A percentile compares a stretch with the other conserved stretches of the same genome.
Conservation (phyloP, 2,329 filamentous ascomycete genomes). For the Alternaria burnsii region DNA sequence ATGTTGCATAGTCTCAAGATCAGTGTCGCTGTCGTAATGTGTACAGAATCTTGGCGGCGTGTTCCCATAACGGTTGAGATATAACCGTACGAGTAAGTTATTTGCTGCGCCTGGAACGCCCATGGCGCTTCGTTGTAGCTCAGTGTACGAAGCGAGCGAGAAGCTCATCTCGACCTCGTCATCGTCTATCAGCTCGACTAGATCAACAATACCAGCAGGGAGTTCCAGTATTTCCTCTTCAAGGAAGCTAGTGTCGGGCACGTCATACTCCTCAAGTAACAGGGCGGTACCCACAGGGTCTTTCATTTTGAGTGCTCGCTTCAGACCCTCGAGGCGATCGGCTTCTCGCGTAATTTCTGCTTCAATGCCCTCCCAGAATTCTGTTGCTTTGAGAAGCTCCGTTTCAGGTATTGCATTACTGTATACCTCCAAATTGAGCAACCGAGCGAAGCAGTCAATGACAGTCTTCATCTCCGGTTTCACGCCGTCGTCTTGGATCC, state of each 20-base stretch:
- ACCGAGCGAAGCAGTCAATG: conserved; percentile 28
- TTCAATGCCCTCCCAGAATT: conserved; percentile 33
- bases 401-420: conserved; percentile 10
- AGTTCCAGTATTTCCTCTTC: conserved; percentile 40
- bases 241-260: conserved; percentile 33
- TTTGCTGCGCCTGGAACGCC: conserved; percentile 33
- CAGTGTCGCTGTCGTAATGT: conserved; percentile 37
- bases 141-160: conserved; percentile 29
- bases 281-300: conserved; percentile 40
- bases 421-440: conserved; percentile 29
- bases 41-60: conserved; percentile 36
- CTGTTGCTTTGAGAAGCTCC: conserved; percentile 27
- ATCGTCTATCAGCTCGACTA: conserved; percentile 35
- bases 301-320: conserved; percentile 31
- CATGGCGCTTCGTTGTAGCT: conserved; percentile 37
- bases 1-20: conserved; percentile 26
- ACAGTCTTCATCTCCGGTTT: conserved; percentile 20
- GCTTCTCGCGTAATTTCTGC: conserved; percentile 36
- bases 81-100: conserved; percentile 36
- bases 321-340: conserved; percentile 30
- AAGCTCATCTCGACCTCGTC: conserved; percentile 43
- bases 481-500: conserved; percentile 28
- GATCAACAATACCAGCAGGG: conserved; percentile 30
- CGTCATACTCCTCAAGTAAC: conserved; percentile 34
- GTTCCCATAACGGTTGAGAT: conserved; percentile 14